A percentile compares a stretch with the other conserved stretches of the same genome.
phyloP scores from a whole-genome alignment of 1,139 yeast genomes.

The Magnusiomyces tetraspermus region DNA sequence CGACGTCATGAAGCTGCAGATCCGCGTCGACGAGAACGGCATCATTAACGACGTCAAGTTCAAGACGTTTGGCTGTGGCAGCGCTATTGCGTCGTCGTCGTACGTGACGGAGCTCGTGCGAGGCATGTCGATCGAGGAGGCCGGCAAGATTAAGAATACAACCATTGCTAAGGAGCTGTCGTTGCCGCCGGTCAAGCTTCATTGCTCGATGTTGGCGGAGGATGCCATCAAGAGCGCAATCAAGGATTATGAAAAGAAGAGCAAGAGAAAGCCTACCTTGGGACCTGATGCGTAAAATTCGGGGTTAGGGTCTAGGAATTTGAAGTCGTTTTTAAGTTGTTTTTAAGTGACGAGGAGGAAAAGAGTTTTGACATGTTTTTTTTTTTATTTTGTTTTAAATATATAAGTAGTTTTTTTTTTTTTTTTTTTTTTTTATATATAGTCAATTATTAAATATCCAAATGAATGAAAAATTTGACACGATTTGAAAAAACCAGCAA shows the following conservation, averaged over 20 bases:
- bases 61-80: slow-evolving; percentile 97
- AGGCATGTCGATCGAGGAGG: slow-evolving; percentile 92
- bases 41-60: slow-evolving; percentile 89
- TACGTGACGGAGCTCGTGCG: slow-evolving; percentile 92
- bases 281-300: slow-evolving; percentile 29
- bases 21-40: slow-evolving; percentile 86
- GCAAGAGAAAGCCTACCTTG: slow-evolving; percentile 26
- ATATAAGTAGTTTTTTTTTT: no score
- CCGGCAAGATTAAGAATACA: slow-evolving; percentile 81
- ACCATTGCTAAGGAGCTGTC: slow-evolving; percentile 87
- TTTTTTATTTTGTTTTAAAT: no score
- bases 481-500: no score
- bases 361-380: no score
- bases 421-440: no score
- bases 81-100: slow-evolving; percentile 92
- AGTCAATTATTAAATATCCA: no score
- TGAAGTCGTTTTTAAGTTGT: no score
- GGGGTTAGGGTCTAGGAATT: no score
- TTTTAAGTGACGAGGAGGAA: no score
- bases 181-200: slow-evolving; percentile 93
- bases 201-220: slow-evolving; percentile 97
- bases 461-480: no score
- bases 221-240: slow-evolving; percentile 97
- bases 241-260: slow-evolving; percentile 82
- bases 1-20: slow-evolving; percentile 96